Evolutionary conservation across 2,329 filamentous ascomycete genomes (phyloP).

Genomic region (Cladosporium velox): DNA sequence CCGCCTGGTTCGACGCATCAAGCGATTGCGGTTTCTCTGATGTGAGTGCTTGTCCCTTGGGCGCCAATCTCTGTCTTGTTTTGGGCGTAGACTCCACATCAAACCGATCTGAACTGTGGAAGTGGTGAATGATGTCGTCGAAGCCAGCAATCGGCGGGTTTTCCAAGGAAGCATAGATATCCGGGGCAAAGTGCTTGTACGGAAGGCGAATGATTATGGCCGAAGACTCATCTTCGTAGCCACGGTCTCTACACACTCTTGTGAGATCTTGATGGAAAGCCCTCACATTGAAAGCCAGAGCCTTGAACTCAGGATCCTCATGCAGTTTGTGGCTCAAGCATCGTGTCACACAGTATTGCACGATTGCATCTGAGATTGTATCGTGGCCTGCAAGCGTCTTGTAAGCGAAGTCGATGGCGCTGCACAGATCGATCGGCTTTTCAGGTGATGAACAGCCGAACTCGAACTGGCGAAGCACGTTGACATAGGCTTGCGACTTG

Average conservation of each 20-base stretch:
- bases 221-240: conserved; percentile 43
- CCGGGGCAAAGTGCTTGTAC: conserved; percentile 29
- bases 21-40: neutral
- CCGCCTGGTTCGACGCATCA: neutral
- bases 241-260: conserved; percentile 40
- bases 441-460: conserved; percentile 41
- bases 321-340: conserved; percentile 43
- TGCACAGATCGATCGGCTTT: conserved; percentile 43
- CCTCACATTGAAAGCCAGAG: conserved; percentile 39
- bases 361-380: conserved; percentile 41
- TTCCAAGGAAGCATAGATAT: conserved; percentile 31
- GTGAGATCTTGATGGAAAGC: conserved; percentile 46
- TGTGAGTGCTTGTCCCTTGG: neutral
- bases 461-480: conserved; percentile 44
- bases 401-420: conserved; percentile 41
- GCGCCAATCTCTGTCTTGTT: neutral
- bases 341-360: conserved; percentile 47
- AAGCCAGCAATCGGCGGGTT: conserved; percentile 17
- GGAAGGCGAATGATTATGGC: conserved; percentile 37
- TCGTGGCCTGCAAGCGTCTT: conserved; percentile 31
- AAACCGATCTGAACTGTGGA: conserved; percentile 19
- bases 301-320: conserved; percentile 40
- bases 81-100: neutral
- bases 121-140: conserved; percentile 23
- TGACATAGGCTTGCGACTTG: conserved; percentile 41